Evolutionary conservation across 1,139 yeast genomes (phyloP), one percentile per base, ranked within the genome.

Genomic region (Pneumocystis wakefieldiae): DNA sequence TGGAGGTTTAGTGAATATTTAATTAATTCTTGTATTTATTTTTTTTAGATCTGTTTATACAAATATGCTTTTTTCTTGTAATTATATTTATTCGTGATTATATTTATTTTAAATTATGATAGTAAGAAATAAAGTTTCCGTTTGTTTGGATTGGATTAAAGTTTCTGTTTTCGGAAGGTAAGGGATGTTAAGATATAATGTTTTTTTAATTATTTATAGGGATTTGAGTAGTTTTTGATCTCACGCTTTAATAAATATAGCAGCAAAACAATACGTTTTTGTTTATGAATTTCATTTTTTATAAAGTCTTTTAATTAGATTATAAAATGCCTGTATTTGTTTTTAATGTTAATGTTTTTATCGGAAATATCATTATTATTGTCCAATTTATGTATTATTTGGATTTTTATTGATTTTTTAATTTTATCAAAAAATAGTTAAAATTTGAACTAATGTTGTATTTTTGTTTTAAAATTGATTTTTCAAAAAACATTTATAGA

Each of bases 1-100:
- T 91, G 97, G 97, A 85, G 95, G 78, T 85, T 91, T 53, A 95
- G 15, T 48, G 24, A 24, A 24, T 48, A 24, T 48, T 48, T 48
- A 48, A 48, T 24, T 48, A 24, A 48, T 24, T 6, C 15, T 48
- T 48, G 15, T 10, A 7, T 24, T 48, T 48, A 48, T 48, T 19
- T 48, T 48, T 29, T 24, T 48, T 48, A 48, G 55, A 48, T 48
- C 55, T 12, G 55, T 24, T 48, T 48, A 48, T 48, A n/a, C 32
- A 48, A 48, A 29, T 48, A 48, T 48, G 55, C 55, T 48, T 48
- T 48, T 48, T 24, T 42, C 55, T 42, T 48, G 55, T 48, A 48
- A 19, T 24, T 19, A 48, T 32, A 32, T 48, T 24, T 48, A 48
- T 48, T 48, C 17, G 14, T 17, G 3, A 48, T 48, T 10, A 48